A percentile compares a stretch with the other conserved stretches of the same genome.
Evolutionary conservation across 331 rosid genomes (phyloP).

Genomic region (Malus hybrid): DNA sequence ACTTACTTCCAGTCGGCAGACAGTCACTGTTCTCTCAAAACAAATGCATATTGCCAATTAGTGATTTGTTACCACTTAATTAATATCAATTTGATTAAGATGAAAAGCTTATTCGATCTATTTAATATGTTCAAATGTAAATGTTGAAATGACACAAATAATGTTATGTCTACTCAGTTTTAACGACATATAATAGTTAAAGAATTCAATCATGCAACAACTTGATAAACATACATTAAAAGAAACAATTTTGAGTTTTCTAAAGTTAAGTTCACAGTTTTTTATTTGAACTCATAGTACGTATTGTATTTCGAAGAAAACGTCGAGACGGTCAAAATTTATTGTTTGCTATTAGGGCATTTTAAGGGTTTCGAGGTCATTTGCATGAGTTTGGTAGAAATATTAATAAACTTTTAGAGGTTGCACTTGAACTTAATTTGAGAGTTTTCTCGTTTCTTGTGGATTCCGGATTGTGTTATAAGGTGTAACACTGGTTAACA

Average conservation of each 20-base stretch:
- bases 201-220: background rate
- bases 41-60: background rate
- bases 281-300: background rate
- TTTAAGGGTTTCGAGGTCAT: background rate
- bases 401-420: no score
- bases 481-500: background rate
- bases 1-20: background rate
- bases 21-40: background rate
- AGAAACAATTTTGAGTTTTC: background rate
- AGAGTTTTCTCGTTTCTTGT: background rate
- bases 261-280: no score
- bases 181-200: no score
- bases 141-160: no score
- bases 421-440: no score
- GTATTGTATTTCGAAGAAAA: no score
- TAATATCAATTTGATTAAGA: slow-evolving; percentile 14
- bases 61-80: background rate
- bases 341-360: background rate
- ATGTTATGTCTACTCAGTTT: no score
- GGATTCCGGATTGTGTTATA: background rate
- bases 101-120: background rate
- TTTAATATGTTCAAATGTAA: background rate
- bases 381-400: background rate
- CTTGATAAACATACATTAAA: no score
- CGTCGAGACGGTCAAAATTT: background rate